A percentile compares a stretch with the other conserved stretches of the same genome.
Conservation (phyloP, 768 basidiomycete genomes). For the Tricholoma sp. region DNA sequence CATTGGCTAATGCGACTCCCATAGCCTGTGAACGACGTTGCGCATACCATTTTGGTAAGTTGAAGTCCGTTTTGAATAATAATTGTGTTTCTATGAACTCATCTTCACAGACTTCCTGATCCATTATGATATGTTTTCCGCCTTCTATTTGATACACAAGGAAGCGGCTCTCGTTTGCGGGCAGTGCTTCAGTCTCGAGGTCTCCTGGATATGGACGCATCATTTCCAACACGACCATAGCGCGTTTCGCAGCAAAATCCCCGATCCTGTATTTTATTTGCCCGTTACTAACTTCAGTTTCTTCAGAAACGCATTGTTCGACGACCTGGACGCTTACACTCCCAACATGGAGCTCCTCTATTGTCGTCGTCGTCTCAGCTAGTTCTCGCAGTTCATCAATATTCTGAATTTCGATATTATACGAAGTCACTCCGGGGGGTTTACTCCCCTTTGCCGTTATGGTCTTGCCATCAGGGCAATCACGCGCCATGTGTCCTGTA, state of each 20-base stretch:
- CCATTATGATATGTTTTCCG: background rate
- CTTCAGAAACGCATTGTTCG: too few relatives aligned
- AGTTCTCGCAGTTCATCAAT: too few relatives aligned
- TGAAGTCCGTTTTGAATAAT: background rate
- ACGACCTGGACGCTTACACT: too few relatives aligned
- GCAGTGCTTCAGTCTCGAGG: background rate
- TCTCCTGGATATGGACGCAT: background rate
- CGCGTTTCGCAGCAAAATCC: background rate
- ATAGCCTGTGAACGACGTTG: background rate
- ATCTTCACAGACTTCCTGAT: background rate
- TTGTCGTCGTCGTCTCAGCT: too few relatives aligned
- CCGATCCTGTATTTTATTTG: too few relatives aligned
- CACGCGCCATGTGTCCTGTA: too few relatives aligned
- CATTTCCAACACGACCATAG: background rate
- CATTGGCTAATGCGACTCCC: background rate
- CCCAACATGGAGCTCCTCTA: too few relatives aligned
- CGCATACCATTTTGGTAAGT: background rate
- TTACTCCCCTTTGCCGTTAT: too few relatives aligned
- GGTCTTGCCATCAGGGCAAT: too few relatives aligned
- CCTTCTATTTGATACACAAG: background rate
- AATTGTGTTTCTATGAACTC: background rate
- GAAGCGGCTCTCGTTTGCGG: background rate
- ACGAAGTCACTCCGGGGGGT: too few relatives aligned
- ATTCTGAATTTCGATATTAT: too few relatives aligned
- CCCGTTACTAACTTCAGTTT: too few relatives aligned